Evolutionary conservation across 2,329 filamentous ascomycete genomes (phyloP), one percentile per base, ranked within the genome.

Genomic region (Penicillium aurantiogriseum): DNA sequence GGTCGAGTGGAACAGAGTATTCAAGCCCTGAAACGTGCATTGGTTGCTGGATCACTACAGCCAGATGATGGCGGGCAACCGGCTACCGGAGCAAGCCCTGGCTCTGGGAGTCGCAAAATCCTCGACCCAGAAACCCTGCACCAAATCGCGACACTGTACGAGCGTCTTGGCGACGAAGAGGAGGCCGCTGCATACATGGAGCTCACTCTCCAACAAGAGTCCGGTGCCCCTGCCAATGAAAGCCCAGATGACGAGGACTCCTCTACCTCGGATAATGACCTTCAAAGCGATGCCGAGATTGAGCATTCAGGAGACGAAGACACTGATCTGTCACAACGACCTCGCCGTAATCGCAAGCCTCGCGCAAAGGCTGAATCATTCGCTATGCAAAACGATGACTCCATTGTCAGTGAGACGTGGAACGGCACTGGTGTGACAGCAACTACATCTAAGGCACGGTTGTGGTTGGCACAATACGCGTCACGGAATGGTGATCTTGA

Each of bases 131-230:
- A 97, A 63, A 89, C 95, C 1, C 80, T 99, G 6, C 85, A 95
- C 61, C 90, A 96, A 68, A 96, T 99, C 63, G 94, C 93, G 0
- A 80, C 83, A 23, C 88, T 97, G 77, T 96, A 97, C 72, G 92
- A 97, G 73, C 83, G 87, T 46, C 80, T 95, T 0, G 85, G 85
- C 11, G 87, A 94, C 46, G 84, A 87, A 65, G 87, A 88, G 2
- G 90, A 97, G 71, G 90, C 92, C 6, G 90, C 90, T 33, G 86
- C 88, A 0, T 99, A 96, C 74, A 97, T 99, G 94, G 93, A 97
- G 74, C 84, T 97, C 57, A 95, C 91, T 39, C 82, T 99, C 17
- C 90, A 92, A 17, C 94, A 97, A 71, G 94, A 99, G 73, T 90
- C 92, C 45, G 92, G 92, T 0, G 82, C 81, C 5, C 76, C 63